Percentiles rank a stretch among this genome's conserved stretches.
phyloP scores from a whole-genome alignment of 176 grass and related monocot genomes.

The Ampelocalamus luodianensis region DNA sequence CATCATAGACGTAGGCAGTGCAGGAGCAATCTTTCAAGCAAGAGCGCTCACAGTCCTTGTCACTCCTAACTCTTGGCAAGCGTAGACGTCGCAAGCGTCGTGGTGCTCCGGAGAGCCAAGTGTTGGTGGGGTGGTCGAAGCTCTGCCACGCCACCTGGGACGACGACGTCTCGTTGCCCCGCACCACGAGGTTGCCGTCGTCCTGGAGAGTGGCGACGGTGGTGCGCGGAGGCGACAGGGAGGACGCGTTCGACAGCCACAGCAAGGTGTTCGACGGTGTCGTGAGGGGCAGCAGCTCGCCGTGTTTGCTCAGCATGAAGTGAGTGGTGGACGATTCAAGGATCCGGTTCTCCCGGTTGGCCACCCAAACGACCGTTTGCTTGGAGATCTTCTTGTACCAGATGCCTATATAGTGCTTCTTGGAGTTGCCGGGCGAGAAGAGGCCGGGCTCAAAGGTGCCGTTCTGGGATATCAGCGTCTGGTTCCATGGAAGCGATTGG shows the following conservation, averaged over 20 bases:
- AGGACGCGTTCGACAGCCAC: constrained; percentile 59
- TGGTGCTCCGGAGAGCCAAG: constrained; percentile 66
- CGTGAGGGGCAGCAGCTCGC: constrained; percentile 51
- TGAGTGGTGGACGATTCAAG: constrained; percentile 38
- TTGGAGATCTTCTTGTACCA: constrained; percentile 66
- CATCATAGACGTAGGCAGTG: constrained; percentile 45
- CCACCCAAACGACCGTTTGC: constrained; percentile 58
- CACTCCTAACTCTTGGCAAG: constrained; percentile 35
- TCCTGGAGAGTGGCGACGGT: constrained; percentile 58
- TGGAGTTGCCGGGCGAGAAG: constrained; percentile 58
- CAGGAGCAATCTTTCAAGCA: constrained; percentile 53
- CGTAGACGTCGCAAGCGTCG: constrained; percentile 58
- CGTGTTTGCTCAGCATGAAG: constrained; percentile 46
- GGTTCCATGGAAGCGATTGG: constrained; percentile 55
- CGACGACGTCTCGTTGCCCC: neutral
- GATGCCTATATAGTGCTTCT: constrained; percentile 61
- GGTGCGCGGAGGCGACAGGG: constrained; percentile 37
- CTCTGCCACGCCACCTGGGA: constrained; percentile 53
- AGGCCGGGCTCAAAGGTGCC: constrained; percentile 72
- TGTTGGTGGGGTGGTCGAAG: constrained; percentile 77
- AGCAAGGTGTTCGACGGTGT: constrained; percentile 23
- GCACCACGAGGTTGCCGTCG: constrained; percentile 64
- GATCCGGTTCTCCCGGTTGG: constrained; percentile 60
- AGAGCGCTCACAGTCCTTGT: constrained; percentile 41
- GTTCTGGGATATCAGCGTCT: constrained; percentile 58